Base-by-base conservation (phyloP, 495 filamentous ascomycete genomes). In the Hyaloscypha bicolor region DNA sequence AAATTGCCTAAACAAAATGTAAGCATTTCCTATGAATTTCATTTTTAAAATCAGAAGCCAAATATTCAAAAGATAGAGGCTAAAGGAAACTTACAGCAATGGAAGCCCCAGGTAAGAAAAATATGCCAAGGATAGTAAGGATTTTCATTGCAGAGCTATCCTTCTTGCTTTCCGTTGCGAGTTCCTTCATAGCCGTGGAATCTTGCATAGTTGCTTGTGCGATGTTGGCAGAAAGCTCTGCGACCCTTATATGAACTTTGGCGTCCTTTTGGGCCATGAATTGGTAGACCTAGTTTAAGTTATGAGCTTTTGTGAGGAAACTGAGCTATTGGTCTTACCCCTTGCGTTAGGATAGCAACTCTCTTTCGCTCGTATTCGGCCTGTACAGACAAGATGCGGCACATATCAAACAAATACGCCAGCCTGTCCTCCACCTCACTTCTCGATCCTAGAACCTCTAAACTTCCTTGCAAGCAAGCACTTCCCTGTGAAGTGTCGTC, bases 181-280 rank as follows among this genome's bases (percentile, higher is more conserved):
- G 25, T 25, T 25, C 25, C 25, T 25, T 25, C 25, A 25, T 25
- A 25, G 25, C 25, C 25, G 25, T 25, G 25, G 25, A 78, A 67
- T 86, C 83, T 42, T 80, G 77, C 67, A 83, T 85, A 52, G 77
- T 80, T 22, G 80, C 80, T 65, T 84, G 81, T 9, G 83, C 82
- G 29, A 85, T 67, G 1, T 22, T 39, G 3, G 45, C 32, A 25
- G 59, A 67, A n/a, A 9, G 62, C 33, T 62, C 6, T 2, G 59
- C 59, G 5, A 67, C 31, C 22, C 21, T 9, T 6, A 56, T 37
- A 31, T 62, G 62, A 19, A 62, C 30, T 39, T 55, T 37, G 29
- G 65, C 25, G n/a, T 67, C 59, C 51, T 67, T 67, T 31, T 67
- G 59, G 9, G 48, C 48, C 57, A 56, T 67, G 59, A 62, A 67